A percentile compares a stretch with the other conserved stretches of the same genome.
Conservation (phyloP, 768 basidiomycete species). For the Podaxis carcinomalis region DNA sequence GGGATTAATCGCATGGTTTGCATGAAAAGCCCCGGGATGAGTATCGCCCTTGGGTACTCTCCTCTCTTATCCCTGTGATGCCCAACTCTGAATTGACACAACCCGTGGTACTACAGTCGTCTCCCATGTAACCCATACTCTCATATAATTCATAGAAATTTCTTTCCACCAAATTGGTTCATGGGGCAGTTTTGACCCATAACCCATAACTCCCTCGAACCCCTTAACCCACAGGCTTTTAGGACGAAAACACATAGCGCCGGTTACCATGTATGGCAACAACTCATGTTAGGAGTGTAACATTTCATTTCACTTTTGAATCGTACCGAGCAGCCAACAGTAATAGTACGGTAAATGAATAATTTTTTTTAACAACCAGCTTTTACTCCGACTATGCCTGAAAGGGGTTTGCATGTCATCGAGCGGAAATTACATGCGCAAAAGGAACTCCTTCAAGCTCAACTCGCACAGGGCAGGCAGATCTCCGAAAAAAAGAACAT, state of each 20-base stretch:
- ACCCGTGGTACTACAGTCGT: too few relatives aligned
- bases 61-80: too few relatives aligned
- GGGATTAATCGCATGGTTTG: neutral
- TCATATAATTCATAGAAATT: too few relatives aligned
- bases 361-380: neutral
- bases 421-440: neutral
- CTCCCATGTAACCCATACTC: too few relatives aligned
- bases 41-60: too few relatives aligned
- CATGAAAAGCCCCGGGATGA: too few relatives aligned
- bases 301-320: neutral
- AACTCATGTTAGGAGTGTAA: neutral
- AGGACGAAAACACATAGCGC: neutral
- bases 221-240: neutral
- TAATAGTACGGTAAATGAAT: neutral
- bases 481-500: neutral
- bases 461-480: neutral
- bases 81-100: too few relatives aligned
- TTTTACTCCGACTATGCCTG: neutral
- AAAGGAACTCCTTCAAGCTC: neutral
- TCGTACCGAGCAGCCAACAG: neutral
- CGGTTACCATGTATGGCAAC: neutral
- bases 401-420: neutral
- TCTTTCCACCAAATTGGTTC: neutral
- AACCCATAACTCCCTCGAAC: neutral
- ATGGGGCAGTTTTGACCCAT: neutral